Conservation (phyloP, 169 alveolate species). For the Condylostoma magnum region DNA sequence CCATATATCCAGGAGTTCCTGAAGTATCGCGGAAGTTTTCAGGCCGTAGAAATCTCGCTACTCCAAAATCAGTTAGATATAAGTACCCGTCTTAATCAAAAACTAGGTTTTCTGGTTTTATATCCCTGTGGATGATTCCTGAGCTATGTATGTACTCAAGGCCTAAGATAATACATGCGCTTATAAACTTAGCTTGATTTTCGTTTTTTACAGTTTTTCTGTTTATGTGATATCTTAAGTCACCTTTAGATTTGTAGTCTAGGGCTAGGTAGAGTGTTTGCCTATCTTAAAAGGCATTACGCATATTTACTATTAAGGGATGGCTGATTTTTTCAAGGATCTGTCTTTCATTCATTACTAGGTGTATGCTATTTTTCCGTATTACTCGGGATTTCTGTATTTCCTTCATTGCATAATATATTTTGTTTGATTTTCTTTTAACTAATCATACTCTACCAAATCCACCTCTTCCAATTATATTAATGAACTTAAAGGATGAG, state of each 20-base stretch:
- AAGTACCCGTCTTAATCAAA: conserved; percentile 38
- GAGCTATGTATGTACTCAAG: conserved; percentile 31
- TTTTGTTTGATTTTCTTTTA: not conserved
- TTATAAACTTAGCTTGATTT: conserved; percentile 34
- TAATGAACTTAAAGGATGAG: no score
- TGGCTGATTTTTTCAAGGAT: not conserved
- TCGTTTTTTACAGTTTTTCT: conserved; percentile 6
- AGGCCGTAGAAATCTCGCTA: conserved; percentile 49
- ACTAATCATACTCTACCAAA: not conserved
- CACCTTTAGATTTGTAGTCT: conserved; percentile 54
- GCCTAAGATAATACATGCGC: conserved; percentile 10
- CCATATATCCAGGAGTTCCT: conserved; percentile 78
- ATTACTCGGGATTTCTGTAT: not conserved
- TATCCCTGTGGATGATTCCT: conserved; percentile 37
- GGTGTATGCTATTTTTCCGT: not conserved
- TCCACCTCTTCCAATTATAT: not conserved
- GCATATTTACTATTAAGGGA: conserved; percentile 18
- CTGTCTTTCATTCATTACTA: not conserved
- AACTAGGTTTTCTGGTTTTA: conserved; percentile 42
- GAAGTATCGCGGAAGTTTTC: conserved; percentile 63
- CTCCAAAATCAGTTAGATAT: conserved; percentile 56
- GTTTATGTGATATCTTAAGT: conserved; percentile 45
- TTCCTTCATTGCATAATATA: not conserved
- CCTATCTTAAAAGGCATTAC: conserved; percentile 61
- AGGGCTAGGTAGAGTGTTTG: conserved; percentile 51